Evolutionary conservation across 768 basidiomycete genomes (phyloP).

Genomic region (Boletus subcaerulescens): DNA sequence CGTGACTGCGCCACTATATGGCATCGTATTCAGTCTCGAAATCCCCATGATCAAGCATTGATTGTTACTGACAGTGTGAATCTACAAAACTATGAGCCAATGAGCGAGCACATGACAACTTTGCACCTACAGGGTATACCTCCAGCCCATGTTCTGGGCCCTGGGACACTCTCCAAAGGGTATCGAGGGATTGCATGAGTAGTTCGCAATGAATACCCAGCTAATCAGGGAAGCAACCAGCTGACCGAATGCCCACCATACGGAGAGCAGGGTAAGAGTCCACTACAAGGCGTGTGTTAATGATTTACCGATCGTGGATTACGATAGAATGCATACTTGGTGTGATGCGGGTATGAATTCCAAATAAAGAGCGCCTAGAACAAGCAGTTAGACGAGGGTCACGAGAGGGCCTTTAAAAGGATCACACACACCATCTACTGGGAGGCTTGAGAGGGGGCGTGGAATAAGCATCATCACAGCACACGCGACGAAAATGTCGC

Average conservation of each 20-base stretch:
- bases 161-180: constrained; percentile 41
- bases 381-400: not conserved
- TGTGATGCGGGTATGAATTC: constrained; percentile 44
- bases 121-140: constrained; percentile 45
- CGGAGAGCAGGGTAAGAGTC: constrained; percentile 53
- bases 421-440: constrained; percentile 42
- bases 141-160: constrained; percentile 58
- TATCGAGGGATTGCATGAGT: constrained; percentile 41
- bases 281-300: constrained; percentile 29
- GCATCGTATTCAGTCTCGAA: not conserved
- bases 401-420: not conserved
- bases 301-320: not conserved
- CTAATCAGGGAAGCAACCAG: constrained; percentile 49
- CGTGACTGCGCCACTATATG: constrained; percentile 43
- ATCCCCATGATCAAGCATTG: not conserved
- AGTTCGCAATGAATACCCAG: constrained; percentile 56
- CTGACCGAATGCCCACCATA: constrained; percentile 53
- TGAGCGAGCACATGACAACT: not conserved
- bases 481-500: constrained; percentile 17
- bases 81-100: constrained; percentile 20
- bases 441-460: constrained; percentile 30
- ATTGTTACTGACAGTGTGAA: constrained; percentile 37
- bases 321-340: constrained; percentile 24
- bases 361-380: constrained; percentile 42
- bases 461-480: constrained; percentile 19